Evolutionary conservation across 371 early-diverging fungal genomes (phyloP).

Genomic region (Actinomortierella wolfii): DNA sequence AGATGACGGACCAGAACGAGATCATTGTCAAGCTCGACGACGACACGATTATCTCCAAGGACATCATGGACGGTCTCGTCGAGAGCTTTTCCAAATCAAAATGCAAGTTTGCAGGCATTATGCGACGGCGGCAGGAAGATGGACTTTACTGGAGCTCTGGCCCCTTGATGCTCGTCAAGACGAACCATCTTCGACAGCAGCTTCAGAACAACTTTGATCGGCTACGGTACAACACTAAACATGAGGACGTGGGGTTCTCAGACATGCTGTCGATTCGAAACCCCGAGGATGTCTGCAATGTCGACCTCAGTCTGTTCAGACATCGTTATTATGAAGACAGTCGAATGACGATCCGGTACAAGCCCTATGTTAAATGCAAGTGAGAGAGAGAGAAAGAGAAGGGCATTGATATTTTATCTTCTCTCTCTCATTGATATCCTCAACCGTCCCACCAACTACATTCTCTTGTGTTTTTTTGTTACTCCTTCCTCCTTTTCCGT

Average conservation of each 20-base stretch:
- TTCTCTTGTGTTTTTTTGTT: no score
- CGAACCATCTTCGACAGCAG: neutral
- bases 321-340: constrained; percentile 5
- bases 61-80: constrained; percentile 1
- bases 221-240: neutral
- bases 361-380: constrained; percentile 9
- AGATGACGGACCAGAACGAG: constrained; percentile 7
- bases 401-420: no score
- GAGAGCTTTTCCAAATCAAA: neutral
- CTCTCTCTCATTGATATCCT: no score
- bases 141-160: constrained; percentile 5
- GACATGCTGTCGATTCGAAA: neutral
- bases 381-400: no score
- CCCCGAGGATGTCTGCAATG: neutral
- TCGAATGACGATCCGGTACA: constrained; percentile 2
- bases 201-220: neutral
- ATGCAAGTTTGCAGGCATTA: constrained; percentile 4
- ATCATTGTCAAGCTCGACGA: constrained; percentile 6
- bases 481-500: no score
- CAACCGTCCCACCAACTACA: no score
- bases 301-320: constrained; percentile 3
- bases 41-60: constrained; percentile 6
- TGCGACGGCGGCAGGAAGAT: neutral
- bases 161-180: neutral
- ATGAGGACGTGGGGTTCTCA: neutral